These are phyloP conservation scores for Trichomonas vaginalis DNA, from an alignment of 208 protist species.

Conservation along the genomic window DNA sequence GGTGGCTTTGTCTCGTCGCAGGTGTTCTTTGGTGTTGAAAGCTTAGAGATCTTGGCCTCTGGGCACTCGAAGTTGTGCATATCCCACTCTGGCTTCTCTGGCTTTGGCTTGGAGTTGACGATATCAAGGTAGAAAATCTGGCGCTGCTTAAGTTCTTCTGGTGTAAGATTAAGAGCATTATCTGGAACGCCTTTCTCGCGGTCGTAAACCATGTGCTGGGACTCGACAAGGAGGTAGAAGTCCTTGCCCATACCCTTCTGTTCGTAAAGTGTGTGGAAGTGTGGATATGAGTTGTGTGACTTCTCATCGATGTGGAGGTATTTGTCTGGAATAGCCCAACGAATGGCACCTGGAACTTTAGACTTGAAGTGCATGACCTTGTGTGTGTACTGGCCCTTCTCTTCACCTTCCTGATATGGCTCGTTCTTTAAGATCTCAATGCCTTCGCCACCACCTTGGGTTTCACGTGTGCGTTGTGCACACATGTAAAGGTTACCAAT, in stretches of 20 bases:
- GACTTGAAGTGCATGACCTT: slow-evolving; percentile 17
- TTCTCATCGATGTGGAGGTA: neutral
- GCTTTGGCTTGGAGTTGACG: neutral
- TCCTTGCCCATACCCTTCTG: neutral
- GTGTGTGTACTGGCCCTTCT: slow-evolving; percentile 12
- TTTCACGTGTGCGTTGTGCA: neutral
- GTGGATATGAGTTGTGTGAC: slow-evolving; percentile 10
- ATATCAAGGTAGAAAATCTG: neutral
- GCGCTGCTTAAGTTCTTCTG: neutral
- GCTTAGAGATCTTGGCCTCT: neutral
- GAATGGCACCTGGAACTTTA: neutral
- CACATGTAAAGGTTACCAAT: slow-evolving; percentile 12
- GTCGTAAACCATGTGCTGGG: neutral
- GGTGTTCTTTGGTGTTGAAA: neutral
- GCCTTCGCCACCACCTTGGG: neutral
- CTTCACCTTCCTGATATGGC: neutral
- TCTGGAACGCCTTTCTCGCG: neutral
- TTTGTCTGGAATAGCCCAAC: slow-evolving; percentile 5
- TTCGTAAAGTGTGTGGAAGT: neutral
- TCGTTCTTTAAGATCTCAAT: slow-evolving; percentile 4
- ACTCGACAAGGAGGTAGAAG: neutral
- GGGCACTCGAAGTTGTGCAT: neutral
- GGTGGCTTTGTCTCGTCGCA: neutral
- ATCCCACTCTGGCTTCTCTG: slow-evolving; percentile 4
- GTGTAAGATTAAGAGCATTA: neutral